Percentiles rank a stretch among this genome's conserved stretches.
Evolutionary conservation across 345 rosid species (phyloP).

Genomic region (Bruguiera parviflora): DNA sequence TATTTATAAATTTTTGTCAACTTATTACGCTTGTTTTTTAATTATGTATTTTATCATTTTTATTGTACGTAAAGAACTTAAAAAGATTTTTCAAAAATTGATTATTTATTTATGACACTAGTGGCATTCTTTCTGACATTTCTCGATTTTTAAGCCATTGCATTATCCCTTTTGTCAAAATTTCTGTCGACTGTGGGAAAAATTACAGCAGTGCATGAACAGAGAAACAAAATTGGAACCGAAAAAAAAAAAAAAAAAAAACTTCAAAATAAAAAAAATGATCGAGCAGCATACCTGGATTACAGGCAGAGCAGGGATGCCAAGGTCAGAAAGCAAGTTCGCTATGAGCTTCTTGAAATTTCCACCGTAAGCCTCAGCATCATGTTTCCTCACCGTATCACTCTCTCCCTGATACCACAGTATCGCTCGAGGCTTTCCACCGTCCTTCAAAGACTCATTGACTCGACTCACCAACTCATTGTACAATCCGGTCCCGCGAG

Average conservation of each 20-base stretch:
- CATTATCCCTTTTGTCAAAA: no score
- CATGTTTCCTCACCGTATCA: constrained; percentile 13
- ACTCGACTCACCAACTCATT: not conserved
- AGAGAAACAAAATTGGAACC: no score
- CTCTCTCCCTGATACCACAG: constrained; percentile 31
- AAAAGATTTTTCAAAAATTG: no score
- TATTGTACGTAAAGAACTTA: no score
- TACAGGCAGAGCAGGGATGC: constrained; percentile 14
- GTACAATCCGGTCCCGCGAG: not conserved
- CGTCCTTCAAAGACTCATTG: not conserved
- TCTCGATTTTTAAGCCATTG: not conserved
- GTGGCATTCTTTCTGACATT: no score
- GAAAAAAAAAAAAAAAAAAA: no score
- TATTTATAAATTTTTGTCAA: no score
- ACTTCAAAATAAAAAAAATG: not conserved
- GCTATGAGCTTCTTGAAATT: constrained; percentile 14
- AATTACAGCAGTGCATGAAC: not conserved
- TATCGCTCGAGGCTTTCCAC: constrained; percentile 20
- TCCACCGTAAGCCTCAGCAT: constrained; percentile 18
- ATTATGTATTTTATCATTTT: no score
- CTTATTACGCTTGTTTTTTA: no score
- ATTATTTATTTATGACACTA: no score
- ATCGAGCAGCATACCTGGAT: constrained; percentile 12
- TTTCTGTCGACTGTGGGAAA: not conserved
- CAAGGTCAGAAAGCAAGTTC: constrained; percentile 22